Evolutionary conservation across 2,329 filamentous ascomycete species (phyloP), one percentile per base, ranked within the genome.

Genomic region (Chalara sp.): DNA sequence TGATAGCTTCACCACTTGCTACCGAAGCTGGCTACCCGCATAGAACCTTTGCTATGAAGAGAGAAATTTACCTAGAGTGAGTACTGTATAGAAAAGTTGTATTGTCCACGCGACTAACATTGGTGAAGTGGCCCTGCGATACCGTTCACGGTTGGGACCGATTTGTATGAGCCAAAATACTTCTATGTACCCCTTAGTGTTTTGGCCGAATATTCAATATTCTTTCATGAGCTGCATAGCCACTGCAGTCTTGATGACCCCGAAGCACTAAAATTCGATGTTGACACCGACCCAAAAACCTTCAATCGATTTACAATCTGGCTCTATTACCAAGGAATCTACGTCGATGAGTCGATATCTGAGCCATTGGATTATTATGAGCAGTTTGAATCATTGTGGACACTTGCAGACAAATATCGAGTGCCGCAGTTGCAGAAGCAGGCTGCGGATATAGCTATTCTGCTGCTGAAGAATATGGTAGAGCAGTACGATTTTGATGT

Each of bases 401-500:
- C 47, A 29, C 43, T 53, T 6, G 51, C 51, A 31, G 51, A 53
- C 47, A 53, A 53, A 44, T 53, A 53, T 44, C 47, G 51, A 11
- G 42, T 53, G 6, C 51, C 51, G 12, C 37, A 42, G 12, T 13
- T 53, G 30, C 51, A 53, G 43, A 49, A 46, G 29, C 51, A 53
- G 41, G 47, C 46, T 29, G 47, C 47, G 39, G 47, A 53, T 31
- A 40, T 32, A 37, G 51, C 47, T 6, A 44, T 53, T 28, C 28
- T 42, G 37, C 32, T 53, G 39, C 33, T 53, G 47, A 49, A 44
- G 41, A 39, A 32, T 6, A 35, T 53, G 43, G 43, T 33, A 28
- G 51, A 53, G 39, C 51, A 53, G 46, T 46, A 43, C 35, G 37
- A 53, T 49, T 53, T 53, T 49, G 51, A 53, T 53, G 51, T 53